Evolutionary conservation across 2,329 filamentous ascomycete species (phyloP).

Genomic region (Zymoseptoria tritici): DNA sequence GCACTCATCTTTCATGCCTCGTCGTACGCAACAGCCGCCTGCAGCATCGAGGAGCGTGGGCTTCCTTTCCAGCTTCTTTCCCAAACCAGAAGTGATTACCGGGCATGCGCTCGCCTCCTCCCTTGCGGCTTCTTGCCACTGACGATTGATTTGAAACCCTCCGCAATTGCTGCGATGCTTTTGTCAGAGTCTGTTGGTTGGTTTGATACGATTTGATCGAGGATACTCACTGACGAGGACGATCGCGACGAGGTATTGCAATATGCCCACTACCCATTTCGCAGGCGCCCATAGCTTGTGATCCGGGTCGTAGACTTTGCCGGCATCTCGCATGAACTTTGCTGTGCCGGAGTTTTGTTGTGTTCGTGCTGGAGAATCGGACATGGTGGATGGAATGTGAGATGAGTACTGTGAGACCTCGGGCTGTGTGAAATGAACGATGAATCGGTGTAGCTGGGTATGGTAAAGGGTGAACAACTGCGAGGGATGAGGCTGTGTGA

Average conservation of each 20-base stretch:
- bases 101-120: slow-evolving; percentile 5
- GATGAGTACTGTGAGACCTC: background rate
- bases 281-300: slow-evolving; percentile 22
- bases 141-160: slow-evolving; percentile 19
- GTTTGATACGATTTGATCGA: background rate
- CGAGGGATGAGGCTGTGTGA: slow-evolving; percentile 3
- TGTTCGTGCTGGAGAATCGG: slow-evolving; percentile 1
- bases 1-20: too few relatives aligned
- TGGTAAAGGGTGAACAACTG: background rate
- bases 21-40: too few relatives aligned
- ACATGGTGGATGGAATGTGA: slow-evolving; percentile 1
- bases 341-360: slow-evolving; percentile 14
- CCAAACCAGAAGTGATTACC: background rate
- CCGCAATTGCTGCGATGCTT: slow-evolving; percentile 12
- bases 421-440: background rate
- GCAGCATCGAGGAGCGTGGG: background rate
- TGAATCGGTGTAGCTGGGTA: background rate
- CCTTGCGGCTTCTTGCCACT: slow-evolving; percentile 9
- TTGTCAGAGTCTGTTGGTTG: slow-evolving; percentile 1
- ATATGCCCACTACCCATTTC: slow-evolving; percentile 19
- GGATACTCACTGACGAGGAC: slow-evolving; percentile 18
- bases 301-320: slow-evolving; percentile 21
- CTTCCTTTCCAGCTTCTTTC: background rate
- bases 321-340: slow-evolving; percentile 20
- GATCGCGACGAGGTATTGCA: slow-evolving; percentile 22